These are phyloP conservation scores for Fusarium sp. DNA, from an alignment of 2,329 filamentous ascomycete species.

Conservation along the genomic window DNA sequence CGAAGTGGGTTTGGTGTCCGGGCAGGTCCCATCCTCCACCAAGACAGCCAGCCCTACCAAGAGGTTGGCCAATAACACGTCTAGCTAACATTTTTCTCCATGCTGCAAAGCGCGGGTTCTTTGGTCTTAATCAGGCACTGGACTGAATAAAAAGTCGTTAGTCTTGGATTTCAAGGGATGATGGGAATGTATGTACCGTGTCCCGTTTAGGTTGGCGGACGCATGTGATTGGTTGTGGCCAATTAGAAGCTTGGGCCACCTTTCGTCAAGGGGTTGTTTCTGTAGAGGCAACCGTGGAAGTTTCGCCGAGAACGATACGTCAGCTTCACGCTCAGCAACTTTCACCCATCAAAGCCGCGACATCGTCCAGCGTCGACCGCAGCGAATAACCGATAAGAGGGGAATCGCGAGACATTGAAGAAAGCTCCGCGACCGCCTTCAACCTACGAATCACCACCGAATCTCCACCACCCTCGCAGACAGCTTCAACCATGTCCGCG, in stretches of 20 bases:
- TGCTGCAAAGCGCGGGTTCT: neutral
- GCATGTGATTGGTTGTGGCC: constrained; percentile 36
- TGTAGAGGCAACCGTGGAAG: constrained; percentile 46
- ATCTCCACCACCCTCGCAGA: neutral
- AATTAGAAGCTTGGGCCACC: constrained; percentile 40
- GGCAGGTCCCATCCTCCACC: neutral
- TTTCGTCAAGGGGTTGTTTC: constrained; percentile 34
- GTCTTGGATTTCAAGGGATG: neutral
- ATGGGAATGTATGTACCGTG: neutral
- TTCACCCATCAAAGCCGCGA: constrained; percentile 11
- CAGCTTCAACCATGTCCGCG: constrained; percentile 54
- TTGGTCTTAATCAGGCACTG: neutral
- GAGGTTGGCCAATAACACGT: neutral
- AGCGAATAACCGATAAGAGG: neutral
- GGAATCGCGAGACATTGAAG: neutral
- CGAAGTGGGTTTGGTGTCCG: neutral
- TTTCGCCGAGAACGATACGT: constrained; percentile 42
- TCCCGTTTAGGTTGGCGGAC: constrained; percentile 9
- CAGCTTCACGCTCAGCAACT: constrained; percentile 37
- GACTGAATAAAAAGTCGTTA: neutral
- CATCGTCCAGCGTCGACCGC: neutral
- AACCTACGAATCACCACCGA: neutral
- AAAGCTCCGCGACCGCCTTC: neutral
- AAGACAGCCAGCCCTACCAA: neutral
- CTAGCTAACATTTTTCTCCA: neutral